Evolutionary conservation across 495 filamentous ascomycete genomes (phyloP), one percentile per base, ranked within the genome.

Genomic region (Aspergillus avenaceus): DNA sequence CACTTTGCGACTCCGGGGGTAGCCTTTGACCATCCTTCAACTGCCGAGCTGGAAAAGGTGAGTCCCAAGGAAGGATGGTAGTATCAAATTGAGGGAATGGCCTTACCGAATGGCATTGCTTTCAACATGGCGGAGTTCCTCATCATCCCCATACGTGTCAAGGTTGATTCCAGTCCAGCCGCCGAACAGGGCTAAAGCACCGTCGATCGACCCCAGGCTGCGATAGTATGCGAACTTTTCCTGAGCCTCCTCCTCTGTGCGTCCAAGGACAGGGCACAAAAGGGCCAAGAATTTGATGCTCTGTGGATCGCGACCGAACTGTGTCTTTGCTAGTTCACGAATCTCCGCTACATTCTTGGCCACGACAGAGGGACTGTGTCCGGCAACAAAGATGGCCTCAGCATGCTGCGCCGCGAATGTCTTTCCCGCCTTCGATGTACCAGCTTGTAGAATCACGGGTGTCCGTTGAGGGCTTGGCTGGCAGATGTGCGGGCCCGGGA

Each of bases 401-500:
- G 75, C 76, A 51, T 80, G 81, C 52, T 84, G 76, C 0, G 82
- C 81, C 0, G 81, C 83, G 51, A 88, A 88, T 0, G 52, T 69
- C 62, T 81, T 83, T 3, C 84, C 84, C 0, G 82, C 76, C 27
- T 75, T 74, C 0, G 81, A 85, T 1, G 82, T 82, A 2, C 83
- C 84, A 0, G 84, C 84, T 62, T 86, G 84, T 5, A 85, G 63
- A 5, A 86, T 67, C 13, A 88, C 65, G 0, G 84, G 84, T 12
- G 84, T 85, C 16, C 84, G 70, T 51, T 88, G 84, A 5, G 81
- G 82, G 41, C 73, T 79, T 3, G 84, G 84, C 42, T 85, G 78
- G 46, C 72, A 75, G 61, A 86, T 76, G 52, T 85, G 81, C 8
- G 82, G 83, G 0, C 84, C 84, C 0, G 82, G 84, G 0, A 88